Evolutionary conservation across 805 yeast genomes (phyloP), one percentile per base, ranked within the genome.

Genomic region (Zygosaccharomyces bisporus): DNA sequence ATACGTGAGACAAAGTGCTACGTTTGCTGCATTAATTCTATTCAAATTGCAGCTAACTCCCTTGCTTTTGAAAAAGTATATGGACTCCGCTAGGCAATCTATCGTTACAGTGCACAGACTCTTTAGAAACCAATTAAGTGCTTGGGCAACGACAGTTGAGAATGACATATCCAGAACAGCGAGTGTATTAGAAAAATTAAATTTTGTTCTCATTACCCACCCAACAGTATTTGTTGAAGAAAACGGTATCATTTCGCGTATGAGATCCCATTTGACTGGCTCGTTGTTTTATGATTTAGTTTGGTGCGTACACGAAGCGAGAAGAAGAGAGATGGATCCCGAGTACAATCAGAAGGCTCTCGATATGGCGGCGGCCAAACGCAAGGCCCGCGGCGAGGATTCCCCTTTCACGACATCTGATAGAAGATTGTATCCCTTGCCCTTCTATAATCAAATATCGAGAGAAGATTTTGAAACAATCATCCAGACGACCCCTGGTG

Each of bases 251-350:
- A 86, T 90, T 39, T 77, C 86, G 2, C 74, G 90, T 46, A 90
- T 90, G 95, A 75, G 97, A 57, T 86, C 95, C 0, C 97, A 90
- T 64, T 71, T 90, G 54, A 85, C 96, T 0, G 95, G 93, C 1
- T 88, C 96, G 0, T 66, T 90, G 41, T 90, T 90, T 56, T 90
- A 90, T 60, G 97, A 90, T 64, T 72, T 90, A 41, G 91, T 90
- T 9, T 89, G 95, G 89, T 85, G 95, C 62, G 83, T 90, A 38
- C 97, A 90, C 64, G 97, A 90, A 59, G 96, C 96, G 0, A 74
- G 95, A 61, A 73, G 96, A 60, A 71, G 95, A 43, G 74, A 76
- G 29, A 56, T 74, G 39, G 76, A 73, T 45, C 70, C 71, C 17
- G 46, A 55, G 32, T 60, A 67, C 42, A 64, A 65, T 23, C 55